Evolutionary conservation across 2,329 filamentous ascomycete genomes (phyloP).

Genomic region (Monilinia polystroma): DNA sequence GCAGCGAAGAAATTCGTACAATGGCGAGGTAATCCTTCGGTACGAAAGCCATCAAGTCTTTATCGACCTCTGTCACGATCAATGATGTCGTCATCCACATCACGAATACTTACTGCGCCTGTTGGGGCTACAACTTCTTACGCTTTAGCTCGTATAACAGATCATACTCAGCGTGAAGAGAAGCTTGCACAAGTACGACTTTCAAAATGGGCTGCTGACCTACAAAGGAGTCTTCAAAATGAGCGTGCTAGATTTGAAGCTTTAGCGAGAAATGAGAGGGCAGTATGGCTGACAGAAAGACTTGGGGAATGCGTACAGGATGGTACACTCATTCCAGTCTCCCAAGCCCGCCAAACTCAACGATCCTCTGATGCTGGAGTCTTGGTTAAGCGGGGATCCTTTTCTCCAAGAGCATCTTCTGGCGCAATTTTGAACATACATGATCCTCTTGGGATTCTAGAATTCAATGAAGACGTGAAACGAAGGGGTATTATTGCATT

Average conservation of each 20-base stretch:
- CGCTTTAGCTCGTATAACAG: conserved; percentile 59
- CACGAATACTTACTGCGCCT: conserved; percentile 34
- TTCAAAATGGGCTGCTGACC: conserved; percentile 77
- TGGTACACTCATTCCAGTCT: conserved; percentile 58
- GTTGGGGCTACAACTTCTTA: conserved; percentile 48
- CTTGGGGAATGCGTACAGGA: conserved; percentile 67
- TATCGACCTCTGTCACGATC: conserved; percentile 42
- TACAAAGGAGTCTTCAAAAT: conserved; percentile 72
- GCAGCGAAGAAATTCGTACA: conserved; percentile 78
- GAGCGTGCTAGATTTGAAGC: conserved; percentile 69
- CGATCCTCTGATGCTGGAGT: conserved; percentile 26
- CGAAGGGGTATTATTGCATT: conserved; percentile 65
- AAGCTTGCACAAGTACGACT: conserved; percentile 66
- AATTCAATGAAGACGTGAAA: conserved; percentile 65
- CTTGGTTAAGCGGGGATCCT: conserved; percentile 31
- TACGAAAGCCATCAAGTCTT: conserved; percentile 39
- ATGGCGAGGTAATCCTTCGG: conserved; percentile 55
- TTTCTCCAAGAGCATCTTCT: conserved; percentile 23
- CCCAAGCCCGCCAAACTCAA: conserved; percentile 35
- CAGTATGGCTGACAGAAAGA: conserved; percentile 66
- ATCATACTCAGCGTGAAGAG: conserved; percentile 60
- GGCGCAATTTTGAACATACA: conserved; percentile 42
- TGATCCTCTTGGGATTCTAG: conserved; percentile 77
- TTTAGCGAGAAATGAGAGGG: conserved; percentile 60
- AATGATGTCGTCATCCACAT: conserved; percentile 27